Evolutionary conservation across 2,329 filamentous ascomycete genomes (phyloP), one percentile per base, ranked within the genome.

Genomic region (Pseudogymnoascus sp.): DNA sequence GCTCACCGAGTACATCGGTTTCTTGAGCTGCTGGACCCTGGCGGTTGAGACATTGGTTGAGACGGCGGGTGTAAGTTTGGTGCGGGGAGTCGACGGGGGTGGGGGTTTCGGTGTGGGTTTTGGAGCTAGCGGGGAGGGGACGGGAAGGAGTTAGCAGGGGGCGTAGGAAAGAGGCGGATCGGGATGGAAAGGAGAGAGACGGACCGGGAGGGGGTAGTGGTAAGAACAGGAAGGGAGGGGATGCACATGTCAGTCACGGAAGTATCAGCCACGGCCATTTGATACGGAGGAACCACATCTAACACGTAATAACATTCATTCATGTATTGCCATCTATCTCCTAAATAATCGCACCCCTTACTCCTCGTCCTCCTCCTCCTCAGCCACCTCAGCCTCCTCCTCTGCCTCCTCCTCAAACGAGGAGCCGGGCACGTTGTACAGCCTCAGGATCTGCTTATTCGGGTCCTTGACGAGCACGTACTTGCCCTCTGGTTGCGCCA

Each of bases 351-450:
- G 2, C 14, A 21, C 29, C 50, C 29, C 11, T 11, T 56, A 56
- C 29, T 56, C 47, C 63, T 72, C 19, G 19, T 19, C 71, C 42
- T 69, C 70, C 10, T 61, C 68, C 64, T 73, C 71, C 59, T 72
- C 71, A 24, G 71, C 70, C 16, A 69, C 53, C 59, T 72, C 71
- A 10, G 81, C 82, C 59, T 82, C 82, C 65, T 90, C 89, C 61
- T 96, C 91, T 3, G 84, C 89, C 35, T 93, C 90, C 71, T 97
- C 93, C 71, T 97, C 95, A 74, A 97, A 93, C 66, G 91, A 95
- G 72, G 88, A 86, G 61, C 85, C 78, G 1, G 95, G 95, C 6
- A 99, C 90, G 75, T 93, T 88, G 80, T 99, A 99, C 72, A 99
- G 79, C 67, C 95, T 87, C 68, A 99, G 86, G 67, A 97, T 91